These are phyloP conservation scores for Myrica gale DNA, from an alignment of 306 rosid species.

Conservation along the genomic window DNA sequence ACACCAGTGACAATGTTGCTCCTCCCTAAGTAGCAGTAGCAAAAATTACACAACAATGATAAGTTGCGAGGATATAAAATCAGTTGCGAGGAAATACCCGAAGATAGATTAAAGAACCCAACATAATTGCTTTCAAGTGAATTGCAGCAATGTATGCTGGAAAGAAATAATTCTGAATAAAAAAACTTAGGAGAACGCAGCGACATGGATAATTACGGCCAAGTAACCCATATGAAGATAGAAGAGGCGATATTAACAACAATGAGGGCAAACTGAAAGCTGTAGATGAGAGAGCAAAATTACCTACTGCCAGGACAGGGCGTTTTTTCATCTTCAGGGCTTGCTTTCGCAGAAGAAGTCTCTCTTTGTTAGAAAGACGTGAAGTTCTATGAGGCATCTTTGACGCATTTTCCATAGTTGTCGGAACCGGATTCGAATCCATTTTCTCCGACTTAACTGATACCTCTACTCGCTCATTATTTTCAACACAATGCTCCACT, in stretches of 20 bases:
- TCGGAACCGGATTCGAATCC: slow-evolving; percentile 31
- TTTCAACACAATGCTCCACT: slow-evolving; percentile 22
- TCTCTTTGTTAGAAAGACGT: slow-evolving; percentile 71
- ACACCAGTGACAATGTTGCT: slow-evolving; percentile 73
- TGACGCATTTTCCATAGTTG: slow-evolving; percentile 28
- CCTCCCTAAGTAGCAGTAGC: slow-evolving; percentile 50
- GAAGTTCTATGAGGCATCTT: slow-evolving; percentile 41
- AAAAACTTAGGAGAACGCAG: background rate
- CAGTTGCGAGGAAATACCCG: slow-evolving; percentile 8
- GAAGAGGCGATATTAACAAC: slow-evolving; percentile 1
- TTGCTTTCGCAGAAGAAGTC: slow-evolving; percentile 79
- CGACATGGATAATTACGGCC: background rate
- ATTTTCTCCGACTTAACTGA: slow-evolving; percentile 32
- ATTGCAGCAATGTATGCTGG: background rate
- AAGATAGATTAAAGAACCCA: background rate
- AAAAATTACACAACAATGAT: slow-evolving; percentile 2
- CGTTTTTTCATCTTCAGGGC: slow-evolving; percentile 73
- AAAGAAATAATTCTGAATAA: background rate
- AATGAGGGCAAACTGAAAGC: slow-evolving; percentile 17
- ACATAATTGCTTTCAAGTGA: background rate
- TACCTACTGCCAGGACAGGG: slow-evolving; percentile 82
- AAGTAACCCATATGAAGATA: slow-evolving; percentile 1
- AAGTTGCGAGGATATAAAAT: slow-evolving; percentile 8
- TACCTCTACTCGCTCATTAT: slow-evolving; percentile 32
- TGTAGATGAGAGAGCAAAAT: slow-evolving; percentile 20